Conservation (phyloP, 225 moss, liverwort and hornwort species). For the Pseudisothecium myosuroides region DNA sequence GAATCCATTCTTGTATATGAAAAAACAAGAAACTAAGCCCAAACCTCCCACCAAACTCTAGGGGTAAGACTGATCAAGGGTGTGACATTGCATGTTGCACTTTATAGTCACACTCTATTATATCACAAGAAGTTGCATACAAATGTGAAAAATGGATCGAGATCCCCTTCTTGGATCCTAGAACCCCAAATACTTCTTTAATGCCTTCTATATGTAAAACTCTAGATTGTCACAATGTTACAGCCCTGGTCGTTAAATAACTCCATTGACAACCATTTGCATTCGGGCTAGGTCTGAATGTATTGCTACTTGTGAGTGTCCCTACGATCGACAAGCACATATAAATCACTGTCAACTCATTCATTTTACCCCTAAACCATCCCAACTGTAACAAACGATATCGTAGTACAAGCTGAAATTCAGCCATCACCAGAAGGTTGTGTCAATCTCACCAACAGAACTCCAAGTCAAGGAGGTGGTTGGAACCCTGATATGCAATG, state of each 20-base stretch:
- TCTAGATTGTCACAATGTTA: background rate
- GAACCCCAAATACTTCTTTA: background rate
- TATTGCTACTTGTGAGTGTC: background rate
- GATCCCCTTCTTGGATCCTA: background rate
- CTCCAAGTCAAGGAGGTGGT: background rate
- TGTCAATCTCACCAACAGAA: background rate
- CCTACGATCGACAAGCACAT: background rate
- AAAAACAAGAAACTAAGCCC: too few relatives aligned
- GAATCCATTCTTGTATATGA: background rate
- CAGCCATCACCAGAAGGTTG: background rate
- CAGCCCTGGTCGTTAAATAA: background rate
- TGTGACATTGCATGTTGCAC: background rate
- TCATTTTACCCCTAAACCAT: background rate
- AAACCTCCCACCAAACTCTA: background rate
- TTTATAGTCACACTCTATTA: background rate
- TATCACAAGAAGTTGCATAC: background rate
- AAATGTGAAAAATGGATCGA: background rate
- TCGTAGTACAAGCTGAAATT: background rate
- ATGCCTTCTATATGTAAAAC: background rate
- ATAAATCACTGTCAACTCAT: background rate
- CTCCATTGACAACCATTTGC: background rate
- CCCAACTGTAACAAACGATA: background rate
- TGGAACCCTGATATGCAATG: background rate
- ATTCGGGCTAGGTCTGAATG: background rate
- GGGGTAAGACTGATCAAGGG: background rate